Evolutionary conservation across 352 stramenopile species (phyloP), one percentile per base, ranked within the genome.

Genomic region (Globisporangium rhizosaccharum): DNA sequence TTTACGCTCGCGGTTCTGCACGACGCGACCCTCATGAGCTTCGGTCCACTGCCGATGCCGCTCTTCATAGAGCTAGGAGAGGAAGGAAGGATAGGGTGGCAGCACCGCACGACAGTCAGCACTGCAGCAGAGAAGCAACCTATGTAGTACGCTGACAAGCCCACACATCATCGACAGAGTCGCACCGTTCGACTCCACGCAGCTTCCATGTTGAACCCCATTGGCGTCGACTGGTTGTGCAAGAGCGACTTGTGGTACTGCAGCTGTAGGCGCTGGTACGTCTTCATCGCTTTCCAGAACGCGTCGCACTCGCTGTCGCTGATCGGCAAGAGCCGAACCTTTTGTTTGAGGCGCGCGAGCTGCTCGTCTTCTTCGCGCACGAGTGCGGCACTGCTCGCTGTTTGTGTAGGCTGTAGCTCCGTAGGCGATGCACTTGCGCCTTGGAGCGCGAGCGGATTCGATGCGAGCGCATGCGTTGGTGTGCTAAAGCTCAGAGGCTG

Each of bases 121-220:
- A 39, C 10, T 8, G 33, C 10, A 39, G 33, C 18, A 6, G 25
- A 28, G 2, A 2, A 18, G 3, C 25, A 28, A 2, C 20, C 2
- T 51, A 4, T 9, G 7, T 6, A 4, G 8, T 1, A 8, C 46
- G 33, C 46, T 15, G 9, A n/a, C 2, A 18, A 10, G 4, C 20
- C 20, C 9, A 17, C 6, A 28, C n/a, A 17, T 6, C 7, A 11
- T 11, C 20, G 45, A 49, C 45, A 25, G 14, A 11, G n/a, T 2
- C 39, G 20, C 55, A 87, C 77, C 67, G 69, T 60, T 66, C 58
- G 71, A 42, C 76, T 76, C 57, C 79, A 85, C 33, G 77, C 75
- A 33, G 77, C 69, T 60, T 84, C 67, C 62, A 77, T 75, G 54
- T 87, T 87, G 52, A 84, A 87, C 0, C 71, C 69, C 56, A 87